These are phyloP conservation scores for Macadamia tetraphylla DNA, from an alignment of 164 flowering plant genomes.

Conservation along the genomic window DNA sequence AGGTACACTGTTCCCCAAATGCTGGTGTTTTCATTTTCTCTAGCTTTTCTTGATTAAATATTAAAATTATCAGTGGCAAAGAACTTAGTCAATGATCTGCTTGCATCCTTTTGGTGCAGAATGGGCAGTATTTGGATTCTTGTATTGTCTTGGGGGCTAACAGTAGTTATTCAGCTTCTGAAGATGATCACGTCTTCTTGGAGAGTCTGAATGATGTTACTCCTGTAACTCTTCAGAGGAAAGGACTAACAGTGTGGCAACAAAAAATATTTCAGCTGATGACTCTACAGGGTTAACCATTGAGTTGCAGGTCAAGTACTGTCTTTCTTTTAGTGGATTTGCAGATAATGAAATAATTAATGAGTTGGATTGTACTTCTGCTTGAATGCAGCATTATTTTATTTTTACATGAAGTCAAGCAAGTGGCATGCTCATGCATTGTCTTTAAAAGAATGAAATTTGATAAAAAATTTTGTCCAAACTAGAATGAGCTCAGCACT, in stretches of 20 bases:
- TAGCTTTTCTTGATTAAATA: not conserved
- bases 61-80: not conserved
- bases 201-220: constrained; percentile 34
- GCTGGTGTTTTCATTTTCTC: not conserved
- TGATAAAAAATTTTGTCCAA: too few relatives aligned
- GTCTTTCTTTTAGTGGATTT: too few relatives aligned
- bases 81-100: constrained; percentile 3
- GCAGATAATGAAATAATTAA: too few relatives aligned
- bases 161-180: constrained; percentile 76
- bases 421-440: too few relatives aligned
- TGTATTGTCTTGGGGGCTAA: constrained; percentile 69
- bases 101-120: constrained; percentile 39
- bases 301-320: constrained; percentile 68
- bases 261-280: constrained; percentile 27
- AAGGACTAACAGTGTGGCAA: constrained; percentile 12
- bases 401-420: too few relatives aligned
- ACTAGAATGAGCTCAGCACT: too few relatives aligned
- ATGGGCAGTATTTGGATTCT: constrained; percentile 76
- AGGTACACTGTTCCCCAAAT: constrained; percentile 34
- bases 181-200: constrained; percentile 60
- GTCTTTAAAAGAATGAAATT: too few relatives aligned
- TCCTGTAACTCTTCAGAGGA: constrained; percentile 21
- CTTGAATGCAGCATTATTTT: too few relatives aligned
- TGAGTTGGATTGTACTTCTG: too few relatives aligned
- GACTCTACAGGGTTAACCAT: constrained; percentile 47